Conservation (phyloP, 345 rosid genomes). For the Ceriops tagal region DNA sequence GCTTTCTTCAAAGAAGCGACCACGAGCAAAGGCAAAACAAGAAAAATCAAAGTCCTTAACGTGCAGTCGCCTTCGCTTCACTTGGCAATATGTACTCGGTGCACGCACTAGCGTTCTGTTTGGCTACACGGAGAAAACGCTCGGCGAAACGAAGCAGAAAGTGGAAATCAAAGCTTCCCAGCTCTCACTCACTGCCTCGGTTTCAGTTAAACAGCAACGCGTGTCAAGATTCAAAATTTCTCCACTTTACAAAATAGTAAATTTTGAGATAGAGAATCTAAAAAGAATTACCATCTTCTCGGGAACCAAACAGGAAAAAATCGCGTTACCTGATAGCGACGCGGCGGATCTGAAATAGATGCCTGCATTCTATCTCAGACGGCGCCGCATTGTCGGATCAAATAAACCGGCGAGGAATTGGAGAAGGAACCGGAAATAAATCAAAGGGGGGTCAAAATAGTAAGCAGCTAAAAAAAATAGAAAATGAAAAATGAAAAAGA, state of each 20-base stretch:
- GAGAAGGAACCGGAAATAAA: too few species aligned
- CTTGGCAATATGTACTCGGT: background rate
- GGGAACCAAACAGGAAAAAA: conserved; percentile 25
- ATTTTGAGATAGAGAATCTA: background rate
- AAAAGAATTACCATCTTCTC: conserved; percentile 16
- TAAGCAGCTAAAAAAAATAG: background rate
- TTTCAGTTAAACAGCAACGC: too few species aligned
- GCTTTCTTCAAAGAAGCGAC: background rate
- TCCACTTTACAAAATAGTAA: too few species aligned
- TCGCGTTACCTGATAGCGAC: conserved; percentile 26
- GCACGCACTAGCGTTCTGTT: background rate
- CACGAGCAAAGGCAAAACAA: background rate
- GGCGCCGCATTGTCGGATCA: conserved; percentile 41
- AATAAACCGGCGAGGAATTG: conserved; percentile 17
- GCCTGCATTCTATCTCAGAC: conserved; percentile 29
- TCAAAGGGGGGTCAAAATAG: background rate
- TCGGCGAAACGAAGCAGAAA: background rate
- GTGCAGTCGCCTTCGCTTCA: background rate
- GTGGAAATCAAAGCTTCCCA: background rate
- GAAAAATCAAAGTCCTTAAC: conserved; percentile 4
- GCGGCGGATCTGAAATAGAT: conserved; percentile 29
- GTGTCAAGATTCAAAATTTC: too few species aligned
- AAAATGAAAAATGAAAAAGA: background rate
- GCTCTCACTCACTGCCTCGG: background rate
- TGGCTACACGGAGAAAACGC: background rate